Conservation (phyloP, 2,329 filamentous ascomycete species). For the Triangularia verruculosa region DNA sequence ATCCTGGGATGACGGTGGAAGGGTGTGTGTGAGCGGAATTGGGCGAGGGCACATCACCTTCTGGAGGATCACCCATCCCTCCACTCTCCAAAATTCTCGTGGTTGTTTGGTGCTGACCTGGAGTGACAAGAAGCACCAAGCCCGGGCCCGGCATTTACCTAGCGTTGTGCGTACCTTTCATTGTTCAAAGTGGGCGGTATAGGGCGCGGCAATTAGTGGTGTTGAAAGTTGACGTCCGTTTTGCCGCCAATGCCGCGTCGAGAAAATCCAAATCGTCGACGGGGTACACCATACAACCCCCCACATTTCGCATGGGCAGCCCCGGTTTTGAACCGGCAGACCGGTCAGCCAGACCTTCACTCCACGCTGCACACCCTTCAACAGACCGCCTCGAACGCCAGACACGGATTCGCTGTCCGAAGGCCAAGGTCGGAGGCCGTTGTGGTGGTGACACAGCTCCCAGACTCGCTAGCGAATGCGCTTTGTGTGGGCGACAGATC, state of each 20-base stretch:
- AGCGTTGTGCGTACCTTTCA: not conserved
- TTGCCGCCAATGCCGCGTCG: conserved; percentile 6
- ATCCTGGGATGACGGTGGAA: not conserved
- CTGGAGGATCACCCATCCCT: not conserved
- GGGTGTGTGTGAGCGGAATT: not conserved
- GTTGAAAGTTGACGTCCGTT: not conserved
- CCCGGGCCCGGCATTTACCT: not conserved
- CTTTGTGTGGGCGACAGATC: not conserved
- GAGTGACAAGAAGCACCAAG: not conserved
- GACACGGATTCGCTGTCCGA: not conserved
- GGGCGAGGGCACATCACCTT: not conserved
- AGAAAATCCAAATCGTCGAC: not conserved
- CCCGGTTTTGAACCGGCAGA: not conserved
- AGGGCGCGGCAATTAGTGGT: not conserved
- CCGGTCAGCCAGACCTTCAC: not conserved
- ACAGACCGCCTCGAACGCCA: not conserved
- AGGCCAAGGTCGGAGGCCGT: not conserved
- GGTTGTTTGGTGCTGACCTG: not conserved
- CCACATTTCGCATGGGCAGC: not conserved
- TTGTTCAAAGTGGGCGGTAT: not conserved
- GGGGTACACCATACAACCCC: not conserved
- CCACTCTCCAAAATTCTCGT: not conserved
- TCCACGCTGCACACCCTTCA: not conserved
- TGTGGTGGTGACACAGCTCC: not conserved
- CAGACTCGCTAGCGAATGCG: not conserved